These are phyloP conservation scores for Basipetospora sp. DNA, from an alignment of 2,329 filamentous ascomycete species.

Conservation along the genomic window DNA sequence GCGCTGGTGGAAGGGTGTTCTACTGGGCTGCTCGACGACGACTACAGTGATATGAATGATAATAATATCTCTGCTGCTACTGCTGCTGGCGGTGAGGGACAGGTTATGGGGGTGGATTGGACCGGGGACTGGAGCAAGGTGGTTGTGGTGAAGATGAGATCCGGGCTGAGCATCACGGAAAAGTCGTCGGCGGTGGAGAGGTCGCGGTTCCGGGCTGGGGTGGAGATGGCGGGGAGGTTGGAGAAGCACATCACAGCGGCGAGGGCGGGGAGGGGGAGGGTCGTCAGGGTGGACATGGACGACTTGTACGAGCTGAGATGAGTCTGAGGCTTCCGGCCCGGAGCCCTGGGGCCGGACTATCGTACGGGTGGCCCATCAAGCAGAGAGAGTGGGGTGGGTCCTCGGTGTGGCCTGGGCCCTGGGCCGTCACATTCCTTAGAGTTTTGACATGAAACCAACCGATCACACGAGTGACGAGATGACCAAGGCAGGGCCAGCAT, in stretches of 20 bases:
- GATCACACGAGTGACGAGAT: no score
- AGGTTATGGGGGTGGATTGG: constrained; percentile 33
- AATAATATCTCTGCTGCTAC: no score
- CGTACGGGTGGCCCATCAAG: no score
- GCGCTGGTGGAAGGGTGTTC: no score
- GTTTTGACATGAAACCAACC: no score
- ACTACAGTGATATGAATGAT: background rate
- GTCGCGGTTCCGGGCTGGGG: constrained; percentile 20
- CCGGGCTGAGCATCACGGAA: constrained; percentile 24
- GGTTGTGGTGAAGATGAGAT: constrained; percentile 27
- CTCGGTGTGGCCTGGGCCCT: no score
- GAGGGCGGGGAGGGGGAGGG: constrained; percentile 32
- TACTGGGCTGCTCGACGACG: background rate
- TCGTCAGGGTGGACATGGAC: constrained; percentile 34
- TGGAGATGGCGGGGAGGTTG: constrained; percentile 24
- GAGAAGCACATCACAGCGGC: constrained; percentile 32
- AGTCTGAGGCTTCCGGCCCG: no score
- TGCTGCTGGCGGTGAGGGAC: background rate
- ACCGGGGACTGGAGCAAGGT: constrained; percentile 38
- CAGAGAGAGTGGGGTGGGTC: no score
- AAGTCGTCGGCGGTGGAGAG: constrained; percentile 16
- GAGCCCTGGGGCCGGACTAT: no score
- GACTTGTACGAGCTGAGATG: constrained; percentile 1
- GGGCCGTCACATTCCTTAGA: no score
- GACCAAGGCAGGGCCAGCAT: no score